phyloP scores from a whole-genome alignment of 1,284 basidiomycete species.

The Marasmius tenuissimus region DNA sequence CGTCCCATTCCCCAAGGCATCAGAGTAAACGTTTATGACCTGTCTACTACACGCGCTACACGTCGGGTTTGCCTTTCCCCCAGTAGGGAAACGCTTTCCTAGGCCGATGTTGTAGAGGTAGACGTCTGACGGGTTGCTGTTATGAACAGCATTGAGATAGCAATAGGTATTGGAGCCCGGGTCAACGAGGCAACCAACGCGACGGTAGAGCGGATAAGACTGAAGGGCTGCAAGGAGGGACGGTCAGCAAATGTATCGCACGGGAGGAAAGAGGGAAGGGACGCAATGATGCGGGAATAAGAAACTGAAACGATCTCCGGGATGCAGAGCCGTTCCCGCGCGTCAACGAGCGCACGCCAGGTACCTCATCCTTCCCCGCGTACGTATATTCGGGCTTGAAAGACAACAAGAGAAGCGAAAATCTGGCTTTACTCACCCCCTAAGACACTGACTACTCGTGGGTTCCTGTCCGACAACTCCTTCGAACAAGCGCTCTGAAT shows the following conservation, averaged over 20 bases:
- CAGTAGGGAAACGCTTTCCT: slow-evolving; percentile 40
- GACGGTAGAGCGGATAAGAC: slow-evolving; percentile 58
- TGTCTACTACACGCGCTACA: slow-evolving; percentile 61
- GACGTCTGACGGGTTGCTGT: slow-evolving; percentile 54
- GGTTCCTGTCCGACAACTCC: slow-evolving; percentile 54
- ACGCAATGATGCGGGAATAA: neutral
- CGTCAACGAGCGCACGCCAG: too few relatives aligned
- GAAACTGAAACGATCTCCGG: too few relatives aligned
- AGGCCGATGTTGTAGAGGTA: slow-evolving; percentile 59
- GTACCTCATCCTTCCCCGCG: too few relatives aligned
- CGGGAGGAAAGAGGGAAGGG: neutral
- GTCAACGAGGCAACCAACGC: slow-evolving; percentile 55
- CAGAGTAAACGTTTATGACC: slow-evolving; percentile 51
- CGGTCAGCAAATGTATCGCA: neutral
- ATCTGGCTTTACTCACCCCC: slow-evolving; percentile 39
- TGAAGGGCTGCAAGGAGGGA: slow-evolving; percentile 44
- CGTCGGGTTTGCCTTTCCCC: slow-evolving; percentile 35
- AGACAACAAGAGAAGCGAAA: too few relatives aligned
- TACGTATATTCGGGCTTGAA: too few relatives aligned
- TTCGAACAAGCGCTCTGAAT: slow-evolving; percentile 48
- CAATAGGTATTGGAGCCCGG: slow-evolving; percentile 62
- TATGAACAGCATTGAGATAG: slow-evolving; percentile 60
- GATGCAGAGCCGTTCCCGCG: too few relatives aligned
- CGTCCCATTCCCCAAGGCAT: slow-evolving; percentile 32
- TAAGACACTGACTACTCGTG: slow-evolving; percentile 48